These are phyloP conservation scores for Emmonsiellopsis sp. DNA, from an alignment of 2,329 filamentous ascomycete genomes.

Conservation along the genomic window DNA sequence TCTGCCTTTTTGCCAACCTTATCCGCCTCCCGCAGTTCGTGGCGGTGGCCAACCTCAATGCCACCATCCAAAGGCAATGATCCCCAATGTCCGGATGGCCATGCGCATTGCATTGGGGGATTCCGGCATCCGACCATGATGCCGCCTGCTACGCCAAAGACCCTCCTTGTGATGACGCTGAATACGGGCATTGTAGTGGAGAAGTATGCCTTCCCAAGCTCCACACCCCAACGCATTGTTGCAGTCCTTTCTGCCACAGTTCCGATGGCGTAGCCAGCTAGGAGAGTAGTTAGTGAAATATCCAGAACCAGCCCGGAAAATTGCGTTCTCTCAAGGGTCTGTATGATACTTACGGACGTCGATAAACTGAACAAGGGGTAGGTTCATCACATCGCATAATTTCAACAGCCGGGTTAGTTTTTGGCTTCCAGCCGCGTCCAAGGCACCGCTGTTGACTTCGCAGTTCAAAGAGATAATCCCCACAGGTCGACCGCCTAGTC, in stretches of 20 bases:
- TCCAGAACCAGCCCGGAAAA: background rate
- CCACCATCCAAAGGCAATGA: conserved; percentile 54
- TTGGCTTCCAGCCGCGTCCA: conserved; percentile 52
- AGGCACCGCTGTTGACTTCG: conserved; percentile 51
- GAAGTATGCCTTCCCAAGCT: conserved; percentile 53
- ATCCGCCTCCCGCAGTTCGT: conserved; percentile 48
- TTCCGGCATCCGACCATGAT: conserved; percentile 56
- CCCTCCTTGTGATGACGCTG: conserved; percentile 51
- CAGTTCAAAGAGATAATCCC: conserved; percentile 53
- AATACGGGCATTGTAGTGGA: conserved; percentile 55
- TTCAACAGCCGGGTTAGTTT: conserved; percentile 53
- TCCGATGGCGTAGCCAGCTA: conserved; percentile 52
- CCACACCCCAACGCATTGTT: conserved; percentile 56
- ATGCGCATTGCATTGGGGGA: conserved; percentile 51
- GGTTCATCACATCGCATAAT: conserved; percentile 56
- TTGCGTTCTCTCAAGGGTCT: background rate
- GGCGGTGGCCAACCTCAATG: conserved; percentile 54
- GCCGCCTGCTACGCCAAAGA: conserved; percentile 55
- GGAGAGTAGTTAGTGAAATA: conserved; percentile 6
- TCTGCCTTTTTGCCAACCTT: conserved; percentile 41
- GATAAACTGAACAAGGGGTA: conserved; percentile 54
- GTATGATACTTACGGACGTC: conserved; percentile 41
- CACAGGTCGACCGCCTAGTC: conserved; percentile 47
- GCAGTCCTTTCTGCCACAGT: conserved; percentile 53
- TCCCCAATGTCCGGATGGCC: conserved; percentile 56